Percentiles rank a stretch among this genome's conserved stretches.
Evolutionary conservation across 495 filamentous ascomycete genomes (phyloP).

Genomic region (Penicillium steckii): DNA sequence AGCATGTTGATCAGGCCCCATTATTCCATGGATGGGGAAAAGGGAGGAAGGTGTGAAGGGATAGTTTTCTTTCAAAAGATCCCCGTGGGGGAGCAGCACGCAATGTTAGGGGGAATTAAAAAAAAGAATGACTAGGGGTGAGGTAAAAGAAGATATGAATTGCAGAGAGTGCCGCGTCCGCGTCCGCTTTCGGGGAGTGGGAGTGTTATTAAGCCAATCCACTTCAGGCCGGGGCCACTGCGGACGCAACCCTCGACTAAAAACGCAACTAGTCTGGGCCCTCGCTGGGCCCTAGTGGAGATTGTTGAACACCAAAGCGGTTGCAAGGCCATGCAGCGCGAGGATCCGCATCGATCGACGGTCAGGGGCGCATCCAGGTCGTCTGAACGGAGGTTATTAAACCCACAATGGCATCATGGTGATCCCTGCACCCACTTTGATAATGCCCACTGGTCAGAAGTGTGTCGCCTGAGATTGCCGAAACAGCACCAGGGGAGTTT

Average conservation of each 20-base stretch:
- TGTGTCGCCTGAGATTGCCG: background rate
- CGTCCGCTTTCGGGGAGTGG: constrained; percentile 24
- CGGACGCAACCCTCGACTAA: background rate
- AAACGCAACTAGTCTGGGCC: background rate
- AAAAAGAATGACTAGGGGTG: constrained; percentile 46
- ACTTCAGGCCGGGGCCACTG: background rate
- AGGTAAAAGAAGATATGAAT: constrained; percentile 13
- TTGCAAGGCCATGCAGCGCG: background rate
- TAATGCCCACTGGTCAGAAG: background rate
- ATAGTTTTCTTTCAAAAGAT: background rate
- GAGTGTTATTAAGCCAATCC: constrained; percentile 22
- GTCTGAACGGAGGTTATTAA: constrained; percentile 3
- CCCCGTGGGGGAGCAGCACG: constrained; percentile 12
- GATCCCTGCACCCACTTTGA: background rate
- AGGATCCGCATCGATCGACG: constrained; percentile 3
- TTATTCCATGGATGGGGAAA: constrained; percentile 55
- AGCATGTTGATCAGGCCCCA: constrained; percentile 75
- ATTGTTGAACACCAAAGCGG: background rate
- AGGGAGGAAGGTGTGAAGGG: constrained; percentile 4
- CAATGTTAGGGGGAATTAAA: too few relatives aligned
- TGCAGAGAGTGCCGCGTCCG: constrained; percentile 1
- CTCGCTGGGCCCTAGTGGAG: background rate
- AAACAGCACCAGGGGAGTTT: too few relatives aligned
- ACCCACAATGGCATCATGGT: constrained; percentile 4
- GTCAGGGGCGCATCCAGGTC: constrained; percentile 11